Evolutionary conservation across 1,284 basidiomycete species (phyloP).

Genomic region (Fomitopsis pinicola): DNA sequence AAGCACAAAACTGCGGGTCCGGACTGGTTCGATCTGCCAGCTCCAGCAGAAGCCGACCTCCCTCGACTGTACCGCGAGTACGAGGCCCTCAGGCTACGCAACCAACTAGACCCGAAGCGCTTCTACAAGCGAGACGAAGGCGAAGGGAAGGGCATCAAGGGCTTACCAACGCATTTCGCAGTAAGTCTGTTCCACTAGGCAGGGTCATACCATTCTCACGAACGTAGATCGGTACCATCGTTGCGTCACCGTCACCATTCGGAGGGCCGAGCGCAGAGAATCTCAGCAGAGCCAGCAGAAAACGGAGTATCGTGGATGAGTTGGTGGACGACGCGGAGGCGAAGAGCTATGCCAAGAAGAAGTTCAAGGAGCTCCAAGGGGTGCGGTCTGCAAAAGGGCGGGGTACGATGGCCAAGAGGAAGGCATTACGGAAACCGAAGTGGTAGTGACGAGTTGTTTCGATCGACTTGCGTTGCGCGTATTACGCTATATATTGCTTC

Average conservation of each 20-base stretch:
- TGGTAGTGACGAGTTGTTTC: conserved; percentile 40
- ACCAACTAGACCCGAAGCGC: conserved; percentile 93
- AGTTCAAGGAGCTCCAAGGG: conserved; percentile 82
- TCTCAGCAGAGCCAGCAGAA: conserved; percentile 63
- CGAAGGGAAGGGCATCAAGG: conserved; percentile 82
- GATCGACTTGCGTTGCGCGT: too few species aligned
- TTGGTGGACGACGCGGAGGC: conserved; percentile 86
- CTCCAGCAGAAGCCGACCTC: conserved; percentile 75
- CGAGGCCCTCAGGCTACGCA: conserved; percentile 86
- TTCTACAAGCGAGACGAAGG: conserved; percentile 87
- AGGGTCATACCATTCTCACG: neutral
- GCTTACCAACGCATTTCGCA: conserved; percentile 86
- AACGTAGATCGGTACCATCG: conserved; percentile 80
- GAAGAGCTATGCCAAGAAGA: conserved; percentile 88
- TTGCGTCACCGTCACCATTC: conserved; percentile 74
- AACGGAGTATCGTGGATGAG: conserved; percentile 84
- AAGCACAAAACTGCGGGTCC: conserved; percentile 76
- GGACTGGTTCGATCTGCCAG: conserved; percentile 90
- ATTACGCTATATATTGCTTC: too few species aligned
- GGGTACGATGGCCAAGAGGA: conserved; percentile 70
- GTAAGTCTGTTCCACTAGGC: conserved; percentile 40
- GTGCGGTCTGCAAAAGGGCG: conserved; percentile 71
- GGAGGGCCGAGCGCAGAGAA: conserved; percentile 71
- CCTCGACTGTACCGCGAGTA: conserved; percentile 89
- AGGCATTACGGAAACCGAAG: conserved; percentile 57